Evolutionary conservation across 331 rosid species (phyloP).

Genomic region (Cydonia oblonga): DNA sequence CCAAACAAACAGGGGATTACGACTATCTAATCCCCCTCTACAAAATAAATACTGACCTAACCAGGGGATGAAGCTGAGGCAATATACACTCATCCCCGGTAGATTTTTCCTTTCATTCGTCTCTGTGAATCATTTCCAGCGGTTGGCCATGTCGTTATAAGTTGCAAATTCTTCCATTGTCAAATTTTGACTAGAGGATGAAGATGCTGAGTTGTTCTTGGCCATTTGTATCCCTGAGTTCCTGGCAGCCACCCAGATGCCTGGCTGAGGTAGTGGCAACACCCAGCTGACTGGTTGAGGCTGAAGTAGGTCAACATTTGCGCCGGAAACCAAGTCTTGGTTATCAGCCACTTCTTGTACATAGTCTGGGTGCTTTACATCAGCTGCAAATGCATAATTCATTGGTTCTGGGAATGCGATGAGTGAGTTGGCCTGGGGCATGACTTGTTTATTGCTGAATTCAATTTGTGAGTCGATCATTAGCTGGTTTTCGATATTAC

Average conservation of each 20-base stretch:
- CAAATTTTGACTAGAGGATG: neutral
- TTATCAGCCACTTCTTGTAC: neutral
- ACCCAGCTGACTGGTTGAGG: neutral
- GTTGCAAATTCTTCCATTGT: neutral
- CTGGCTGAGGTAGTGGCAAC: neutral
- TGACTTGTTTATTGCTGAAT: neutral
- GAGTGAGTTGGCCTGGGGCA: neutral
- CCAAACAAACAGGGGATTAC: neutral
- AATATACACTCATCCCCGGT: neutral
- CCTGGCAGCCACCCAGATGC: neutral
- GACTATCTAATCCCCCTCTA: neutral
- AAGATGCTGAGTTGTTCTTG: neutral
- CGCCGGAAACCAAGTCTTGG: neutral
- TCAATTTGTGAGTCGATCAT: neutral
- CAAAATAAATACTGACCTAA: neutral
- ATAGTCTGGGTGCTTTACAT: neutral
- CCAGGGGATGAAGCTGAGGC: neutral
- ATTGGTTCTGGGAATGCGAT: neutral
- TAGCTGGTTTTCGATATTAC: neutral
- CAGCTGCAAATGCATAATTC: neutral
- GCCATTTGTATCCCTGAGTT: neutral
- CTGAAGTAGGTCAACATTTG: neutral
- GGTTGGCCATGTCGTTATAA: neutral
- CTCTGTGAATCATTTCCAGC: neutral
- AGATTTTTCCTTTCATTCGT: neutral